Conservation (phyloP, 2,329 filamentous ascomycete genomes). For the Penicillium vulpinum region DNA sequence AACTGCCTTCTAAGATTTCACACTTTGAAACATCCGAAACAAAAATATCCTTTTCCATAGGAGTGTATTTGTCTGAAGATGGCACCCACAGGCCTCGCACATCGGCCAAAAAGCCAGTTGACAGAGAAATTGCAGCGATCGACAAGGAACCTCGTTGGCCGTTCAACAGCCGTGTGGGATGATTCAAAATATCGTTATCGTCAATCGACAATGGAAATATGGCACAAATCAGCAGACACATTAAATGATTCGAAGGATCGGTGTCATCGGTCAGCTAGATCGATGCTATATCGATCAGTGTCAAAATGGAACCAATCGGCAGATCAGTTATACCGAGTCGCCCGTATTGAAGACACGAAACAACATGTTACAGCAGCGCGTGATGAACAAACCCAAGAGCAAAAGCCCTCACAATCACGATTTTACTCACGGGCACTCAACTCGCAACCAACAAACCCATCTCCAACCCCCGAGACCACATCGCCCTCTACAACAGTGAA, state of each 20-base stretch:
- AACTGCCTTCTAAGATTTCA: not conserved
- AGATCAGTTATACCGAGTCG: constrained; percentile 8
- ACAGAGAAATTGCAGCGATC: constrained; percentile 16
- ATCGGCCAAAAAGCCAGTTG: constrained; percentile 5
- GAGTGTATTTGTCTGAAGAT: constrained; percentile 2
- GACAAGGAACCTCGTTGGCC: constrained; percentile 11
- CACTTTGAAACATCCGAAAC: not conserved
- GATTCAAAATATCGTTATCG: constrained; percentile 14
- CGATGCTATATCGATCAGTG: constrained; percentile 8
- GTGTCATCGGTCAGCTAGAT: constrained; percentile 12
- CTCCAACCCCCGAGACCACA: not conserved
- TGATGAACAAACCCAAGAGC: not conserved
- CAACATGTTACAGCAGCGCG: not conserved
- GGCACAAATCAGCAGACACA: constrained; percentile 16
- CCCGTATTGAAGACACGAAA: not conserved
- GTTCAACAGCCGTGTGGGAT: constrained; percentile 9
- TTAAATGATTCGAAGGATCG: constrained; percentile 11
- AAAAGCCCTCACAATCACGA: not conserved
- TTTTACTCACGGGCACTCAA: not conserved
- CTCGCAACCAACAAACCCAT: not conserved
- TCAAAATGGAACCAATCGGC: constrained; percentile 13
- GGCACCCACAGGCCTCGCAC: constrained; percentile 3
- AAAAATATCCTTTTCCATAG: not conserved
- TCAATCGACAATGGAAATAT: constrained; percentile 14
- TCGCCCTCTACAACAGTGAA: not conserved